Conservation (phyloP, 257 asterid species). For the Ophiorrhiza pumila region DNA sequence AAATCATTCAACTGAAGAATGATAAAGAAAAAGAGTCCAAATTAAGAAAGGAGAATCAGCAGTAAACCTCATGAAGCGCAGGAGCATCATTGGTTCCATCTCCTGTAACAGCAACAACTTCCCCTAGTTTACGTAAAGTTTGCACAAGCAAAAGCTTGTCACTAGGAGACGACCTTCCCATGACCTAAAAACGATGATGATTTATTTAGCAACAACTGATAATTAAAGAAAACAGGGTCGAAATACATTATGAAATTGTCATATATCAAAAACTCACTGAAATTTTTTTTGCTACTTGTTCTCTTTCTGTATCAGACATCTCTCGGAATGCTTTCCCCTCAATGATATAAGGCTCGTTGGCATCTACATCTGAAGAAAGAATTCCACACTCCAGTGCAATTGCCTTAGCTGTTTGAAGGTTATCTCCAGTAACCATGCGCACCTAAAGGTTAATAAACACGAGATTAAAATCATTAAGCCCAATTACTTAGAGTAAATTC, state of each 20-base stretch:
- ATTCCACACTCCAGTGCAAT: slow-evolving; percentile 92
- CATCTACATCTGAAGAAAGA: slow-evolving; percentile 57
- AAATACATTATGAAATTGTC: neutral
- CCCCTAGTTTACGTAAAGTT: slow-evolving; percentile 80
- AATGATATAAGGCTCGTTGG: slow-evolving; percentile 54
- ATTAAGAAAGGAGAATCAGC: neutral
- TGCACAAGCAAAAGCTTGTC: slow-evolving; percentile 95
- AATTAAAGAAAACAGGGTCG: slow-evolving; percentile 8
- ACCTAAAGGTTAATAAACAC: slow-evolving; percentile 46
- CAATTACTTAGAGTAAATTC: too few relatives aligned
- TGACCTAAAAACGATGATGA: slow-evolving; percentile 47
- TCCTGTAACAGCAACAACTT: slow-evolving; percentile 94
- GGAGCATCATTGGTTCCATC: slow-evolving; percentile 99
- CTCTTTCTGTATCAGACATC: slow-evolving; percentile 70
- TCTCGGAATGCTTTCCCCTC: slow-evolving; percentile 88
- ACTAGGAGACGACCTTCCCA: slow-evolving; percentile 95
- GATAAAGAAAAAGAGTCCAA: slow-evolving; percentile 1
- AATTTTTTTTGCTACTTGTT: slow-evolving; percentile 56
- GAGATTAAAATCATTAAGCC: slow-evolving; percentile 4
- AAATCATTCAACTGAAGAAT: neutral
- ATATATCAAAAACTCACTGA: slow-evolving; percentile 41
- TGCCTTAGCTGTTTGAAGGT: slow-evolving; percentile 92
- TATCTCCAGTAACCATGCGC: slow-evolving; percentile 98
- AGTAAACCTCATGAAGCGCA: slow-evolving; percentile 87
- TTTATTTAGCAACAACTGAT: slow-evolving; percentile 11